These are phyloP conservation scores for Asterionellopsis glacialis DNA, from an alignment of 108 stramenopile genomes.

Conservation along the genomic window DNA sequence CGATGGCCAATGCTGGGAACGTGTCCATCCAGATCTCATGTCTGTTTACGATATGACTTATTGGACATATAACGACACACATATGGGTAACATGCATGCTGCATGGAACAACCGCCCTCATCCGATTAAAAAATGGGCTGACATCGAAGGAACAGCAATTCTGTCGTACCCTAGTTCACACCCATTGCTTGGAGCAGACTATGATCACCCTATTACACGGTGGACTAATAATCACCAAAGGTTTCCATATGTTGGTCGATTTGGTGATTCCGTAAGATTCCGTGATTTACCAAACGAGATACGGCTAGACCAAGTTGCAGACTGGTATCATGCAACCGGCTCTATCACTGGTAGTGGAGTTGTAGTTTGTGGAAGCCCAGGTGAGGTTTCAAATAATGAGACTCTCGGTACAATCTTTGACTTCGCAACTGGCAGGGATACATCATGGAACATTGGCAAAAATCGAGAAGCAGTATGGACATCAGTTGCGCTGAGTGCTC, in stretches of 20 bases:
- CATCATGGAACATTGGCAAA: neutral
- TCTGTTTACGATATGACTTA: conserved; percentile 46
- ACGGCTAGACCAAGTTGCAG: neutral
- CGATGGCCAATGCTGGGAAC: conserved; percentile 10
- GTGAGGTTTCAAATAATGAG: conserved; percentile 57
- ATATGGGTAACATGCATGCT: conserved; percentile 7
- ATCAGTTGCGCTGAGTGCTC: conserved; percentile 21
- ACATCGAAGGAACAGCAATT: neutral
- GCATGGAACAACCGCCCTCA: neutral
- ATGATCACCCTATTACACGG: neutral
- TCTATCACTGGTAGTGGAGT: neutral
- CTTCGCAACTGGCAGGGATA: neutral
- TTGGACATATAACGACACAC: conserved; percentile 22
- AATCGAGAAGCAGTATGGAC: conserved; percentile 21
- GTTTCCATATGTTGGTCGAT: neutral
- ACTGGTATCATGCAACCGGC: too few relatives aligned
- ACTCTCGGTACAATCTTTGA: conserved; percentile 9
- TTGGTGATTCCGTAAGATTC: neutral
- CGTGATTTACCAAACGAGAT: neutral
- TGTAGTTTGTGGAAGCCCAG: conserved; percentile 49
- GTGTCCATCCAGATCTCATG: conserved; percentile 39
- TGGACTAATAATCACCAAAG: neutral
- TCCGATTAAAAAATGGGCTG: conserved; percentile 10
- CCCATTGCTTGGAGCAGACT: neutral
- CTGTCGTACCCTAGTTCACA: conserved; percentile 13